Conservation (phyloP, 148 eudicot genomes). For the Gaultheria prostrata region DNA sequence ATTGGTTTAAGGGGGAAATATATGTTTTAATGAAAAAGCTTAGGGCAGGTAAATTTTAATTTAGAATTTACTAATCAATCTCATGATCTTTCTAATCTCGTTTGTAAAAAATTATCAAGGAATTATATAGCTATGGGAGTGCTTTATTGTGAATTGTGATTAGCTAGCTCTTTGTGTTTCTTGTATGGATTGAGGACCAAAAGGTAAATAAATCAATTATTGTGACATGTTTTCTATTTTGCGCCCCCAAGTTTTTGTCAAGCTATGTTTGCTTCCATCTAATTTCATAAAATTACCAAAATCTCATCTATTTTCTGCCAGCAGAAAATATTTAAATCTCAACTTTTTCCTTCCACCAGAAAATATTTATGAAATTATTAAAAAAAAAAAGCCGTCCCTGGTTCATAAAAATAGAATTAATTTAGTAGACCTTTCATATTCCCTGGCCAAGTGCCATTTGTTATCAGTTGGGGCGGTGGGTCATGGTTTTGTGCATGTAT, state of each 20-base stretch:
- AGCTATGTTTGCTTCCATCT: background rate
- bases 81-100: slow-evolving; percentile 10
- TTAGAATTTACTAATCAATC: slow-evolving; percentile 4
- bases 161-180: slow-evolving; percentile 11
- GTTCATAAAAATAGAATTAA: background rate
- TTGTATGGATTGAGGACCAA: background rate
- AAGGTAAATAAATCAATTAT: background rate
- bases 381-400: background rate
- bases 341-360: background rate
- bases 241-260: background rate
- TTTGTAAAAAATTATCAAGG: slow-evolving; percentile 12
- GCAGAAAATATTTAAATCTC: background rate
- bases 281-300: background rate
- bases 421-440: background rate
- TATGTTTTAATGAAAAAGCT: background rate
- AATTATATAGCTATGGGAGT: background rate
- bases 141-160: slow-evolving; percentile 9
- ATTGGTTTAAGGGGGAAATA: slow-evolving; percentile 26
- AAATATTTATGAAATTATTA: background rate
- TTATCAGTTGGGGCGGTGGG: background rate
- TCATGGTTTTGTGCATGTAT: background rate
- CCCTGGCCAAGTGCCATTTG: background rate
- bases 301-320: background rate
- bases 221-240: background rate
- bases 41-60: slow-evolving; percentile 7